Percentiles rank a stretch among this genome's conserved stretches.
Conservation (phyloP, 2,329 filamentous ascomycete genomes). For the Talaromyces sp. region DNA sequence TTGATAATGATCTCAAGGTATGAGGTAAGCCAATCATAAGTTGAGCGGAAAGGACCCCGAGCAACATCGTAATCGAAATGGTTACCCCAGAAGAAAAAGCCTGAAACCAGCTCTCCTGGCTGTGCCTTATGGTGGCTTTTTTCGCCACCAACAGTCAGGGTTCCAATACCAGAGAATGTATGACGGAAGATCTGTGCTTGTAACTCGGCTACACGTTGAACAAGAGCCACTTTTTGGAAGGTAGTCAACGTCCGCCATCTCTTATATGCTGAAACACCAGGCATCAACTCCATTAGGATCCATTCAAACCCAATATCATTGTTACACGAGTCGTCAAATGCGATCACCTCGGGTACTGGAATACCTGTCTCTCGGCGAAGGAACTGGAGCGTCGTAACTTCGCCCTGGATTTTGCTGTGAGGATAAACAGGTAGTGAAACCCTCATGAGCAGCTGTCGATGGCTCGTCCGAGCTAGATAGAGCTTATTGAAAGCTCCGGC, state of each 20-base stretch:
- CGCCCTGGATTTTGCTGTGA: background rate
- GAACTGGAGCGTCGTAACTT: background rate
- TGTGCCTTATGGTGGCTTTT: background rate
- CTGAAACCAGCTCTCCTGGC: slow-evolving; percentile 18
- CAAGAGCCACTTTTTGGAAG: background rate
- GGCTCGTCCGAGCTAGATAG: background rate
- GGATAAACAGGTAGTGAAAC: slow-evolving; percentile 3
- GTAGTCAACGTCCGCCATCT: slow-evolving; percentile 3
- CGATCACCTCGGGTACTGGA: slow-evolving; percentile 16
- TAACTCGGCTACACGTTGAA: background rate
- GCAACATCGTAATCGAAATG: slow-evolving; percentile 12
- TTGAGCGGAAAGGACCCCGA: slow-evolving; percentile 17
- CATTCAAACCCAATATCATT: slow-evolving; percentile 19
- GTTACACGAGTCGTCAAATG: slow-evolving; percentile 15
- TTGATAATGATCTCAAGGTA: slow-evolving; percentile 11
- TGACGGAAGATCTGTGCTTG: background rate
- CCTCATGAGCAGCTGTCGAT: background rate
- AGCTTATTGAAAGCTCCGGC: slow-evolving; percentile 7
- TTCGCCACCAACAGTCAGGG: background rate
- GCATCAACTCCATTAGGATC: slow-evolving; percentile 14
- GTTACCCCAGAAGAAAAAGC: slow-evolving; percentile 17
- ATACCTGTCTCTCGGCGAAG: background rate
- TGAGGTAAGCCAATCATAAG: slow-evolving; percentile 17
- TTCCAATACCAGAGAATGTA: background rate
- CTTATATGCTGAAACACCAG: slow-evolving; percentile 10